Percentiles rank a stretch among this genome's conserved stretches.
These are phyloP conservation scores for Talaromyces nanjingensis DNA, from an alignment of 495 filamentous ascomycete species.

Conservation along the genomic window DNA sequence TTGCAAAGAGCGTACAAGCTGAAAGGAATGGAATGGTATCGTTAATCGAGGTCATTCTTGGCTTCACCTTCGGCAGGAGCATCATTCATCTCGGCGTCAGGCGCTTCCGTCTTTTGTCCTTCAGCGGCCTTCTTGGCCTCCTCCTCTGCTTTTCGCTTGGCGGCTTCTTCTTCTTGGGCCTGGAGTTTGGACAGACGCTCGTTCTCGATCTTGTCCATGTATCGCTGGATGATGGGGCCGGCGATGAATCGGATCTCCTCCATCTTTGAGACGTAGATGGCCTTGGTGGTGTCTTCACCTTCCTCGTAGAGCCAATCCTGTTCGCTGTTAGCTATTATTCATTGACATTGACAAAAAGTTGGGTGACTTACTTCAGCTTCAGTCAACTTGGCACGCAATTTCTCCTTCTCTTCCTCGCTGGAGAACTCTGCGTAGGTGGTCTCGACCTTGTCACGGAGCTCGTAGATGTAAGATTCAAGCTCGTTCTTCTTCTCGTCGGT, in stretches of 20 bases:
- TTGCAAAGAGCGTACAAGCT: neutral
- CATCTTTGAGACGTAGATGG: conserved; percentile 85
- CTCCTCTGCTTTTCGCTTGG: conserved; percentile 51
- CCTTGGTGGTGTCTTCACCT: conserved; percentile 91
- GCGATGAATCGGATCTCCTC: conserved; percentile 89
- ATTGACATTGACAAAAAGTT: neutral
- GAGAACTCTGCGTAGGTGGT: conserved; percentile 83
- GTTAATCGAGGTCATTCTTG: conserved; percentile 36
- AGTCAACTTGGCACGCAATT: conserved; percentile 71
- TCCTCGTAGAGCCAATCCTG: conserved; percentile 99
- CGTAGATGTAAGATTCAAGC: conserved; percentile 95
- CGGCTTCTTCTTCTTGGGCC: conserved; percentile 72
- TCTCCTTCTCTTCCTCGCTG: conserved; percentile 86
- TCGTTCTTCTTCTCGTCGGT: conserved; percentile 99
- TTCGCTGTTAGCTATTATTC: conserved; percentile 12
- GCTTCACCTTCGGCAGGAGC: conserved; percentile 31
- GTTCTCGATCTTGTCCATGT: conserved; percentile 88
- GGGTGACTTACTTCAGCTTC: conserved; percentile 65
- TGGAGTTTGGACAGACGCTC: conserved; percentile 74
- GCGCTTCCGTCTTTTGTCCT: conserved; percentile 34
- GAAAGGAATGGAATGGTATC: conserved; percentile 12
- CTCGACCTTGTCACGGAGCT: conserved; percentile 87
- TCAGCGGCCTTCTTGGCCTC: conserved; percentile 44
- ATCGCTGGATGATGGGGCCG: conserved; percentile 87
- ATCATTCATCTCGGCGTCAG: conserved; percentile 53